Base-by-base conservation (phyloP, 345 rosid species). In the Luvunga scandens region DNA sequence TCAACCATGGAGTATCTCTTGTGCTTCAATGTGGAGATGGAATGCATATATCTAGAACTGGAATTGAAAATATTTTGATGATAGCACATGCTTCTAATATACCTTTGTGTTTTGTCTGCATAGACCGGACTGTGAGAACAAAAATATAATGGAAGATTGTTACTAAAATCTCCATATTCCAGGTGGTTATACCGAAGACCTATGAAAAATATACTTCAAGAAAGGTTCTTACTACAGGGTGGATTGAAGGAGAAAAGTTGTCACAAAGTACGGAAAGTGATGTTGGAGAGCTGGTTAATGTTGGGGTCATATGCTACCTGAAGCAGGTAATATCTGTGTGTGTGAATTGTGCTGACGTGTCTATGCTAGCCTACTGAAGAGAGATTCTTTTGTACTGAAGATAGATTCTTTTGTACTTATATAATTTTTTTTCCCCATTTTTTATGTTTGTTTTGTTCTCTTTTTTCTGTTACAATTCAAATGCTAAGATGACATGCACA, bases 211-310 rank as follows among this genome's bases (percentile, higher is more conserved):
- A 93, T 81, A 93, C 98, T 39, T 89, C 98, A 72, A 90, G 99
- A 87, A 95, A 95, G 89, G 99, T 95, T 84, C 99, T 95, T 78
- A 92, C 97, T 6, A 93, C 98, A 21, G 80, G 68, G 53, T 95
- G 98, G 99, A 75, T 95, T 59, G 98, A 93, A 4, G 98, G 99
- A 66, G 99, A 87, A 80, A 95, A 93, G 84, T 86, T 95, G 75
- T 95, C 99, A 19, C 99, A 93, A 83, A 95, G 99, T 82, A 92
- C 85, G 33, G 99, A 95, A 81, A 91, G 95, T 88, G 98, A 95
- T 77, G 99, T 95, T 39, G 98, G 50, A 13, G 99, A 55, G 94
- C 88, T 95, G 71, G 99, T 95, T 71, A 95, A 92, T 83, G 99
- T 93, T 78, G 99, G 99, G 73, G 98, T 95, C 61, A 95, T 95